Percentiles rank a stretch among this genome's conserved stretches.
Evolutionary conservation across 306 rosid species (phyloP).

Genomic region (Castanospermum australe): DNA sequence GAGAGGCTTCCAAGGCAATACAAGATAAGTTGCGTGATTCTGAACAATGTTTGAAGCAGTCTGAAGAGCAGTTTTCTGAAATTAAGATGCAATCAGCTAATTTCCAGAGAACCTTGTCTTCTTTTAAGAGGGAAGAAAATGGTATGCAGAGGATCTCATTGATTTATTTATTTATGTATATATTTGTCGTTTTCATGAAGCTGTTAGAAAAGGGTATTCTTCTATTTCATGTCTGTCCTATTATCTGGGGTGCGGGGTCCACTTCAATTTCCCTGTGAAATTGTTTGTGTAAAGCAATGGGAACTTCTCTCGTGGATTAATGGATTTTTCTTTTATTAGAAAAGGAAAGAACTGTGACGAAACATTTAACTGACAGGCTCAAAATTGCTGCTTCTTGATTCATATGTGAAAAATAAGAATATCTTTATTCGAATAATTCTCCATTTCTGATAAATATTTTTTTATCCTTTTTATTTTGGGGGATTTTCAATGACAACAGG

Average conservation of each 20-base stretch:
- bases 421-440: background rate
- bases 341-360: conserved; percentile 8
- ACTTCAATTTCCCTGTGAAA: conserved; percentile 22
- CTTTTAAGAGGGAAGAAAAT: conserved; percentile 42
- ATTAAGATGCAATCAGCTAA: conserved; percentile 57
- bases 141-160: conserved; percentile 47
- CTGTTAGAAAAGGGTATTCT: conserved; percentile 16
- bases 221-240: conserved; percentile 19
- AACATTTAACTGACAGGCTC: conserved; percentile 20
- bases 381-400: conserved; percentile 23
- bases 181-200: conserved; percentile 8
- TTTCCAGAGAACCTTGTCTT: conserved; percentile 52
- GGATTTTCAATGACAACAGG: conserved; percentile 45
- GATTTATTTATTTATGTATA: background rate
- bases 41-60: conserved; percentile 53
- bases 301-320: background rate
- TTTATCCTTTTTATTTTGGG: background rate
- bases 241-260: conserved; percentile 37
- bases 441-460: background rate
- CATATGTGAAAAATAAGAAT: conserved; percentile 25
- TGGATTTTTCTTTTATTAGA: background rate
- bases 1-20: conserved; percentile 30
- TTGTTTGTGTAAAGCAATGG: conserved; percentile 12
- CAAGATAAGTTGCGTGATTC: conserved; percentile 51
- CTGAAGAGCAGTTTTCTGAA: conserved; percentile 68